These are phyloP conservation scores for Cucurbita moschata DNA, from an alignment of 306 rosid species.

Conservation along the genomic window DNA sequence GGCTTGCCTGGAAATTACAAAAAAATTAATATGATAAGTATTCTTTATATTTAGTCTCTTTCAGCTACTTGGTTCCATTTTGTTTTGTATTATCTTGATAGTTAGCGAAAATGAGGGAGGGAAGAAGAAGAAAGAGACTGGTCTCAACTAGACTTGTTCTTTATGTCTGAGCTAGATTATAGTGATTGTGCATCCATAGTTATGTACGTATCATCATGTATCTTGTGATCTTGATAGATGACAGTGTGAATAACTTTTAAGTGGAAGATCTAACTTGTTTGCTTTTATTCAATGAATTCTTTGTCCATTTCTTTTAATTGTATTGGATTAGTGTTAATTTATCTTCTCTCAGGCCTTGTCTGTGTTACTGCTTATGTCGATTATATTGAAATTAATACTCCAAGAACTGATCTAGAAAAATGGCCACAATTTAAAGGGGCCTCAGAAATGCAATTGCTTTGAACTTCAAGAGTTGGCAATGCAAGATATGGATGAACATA, in stretches of 20 bases:
- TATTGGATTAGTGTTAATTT: not conserved
- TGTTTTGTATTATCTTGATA: not conserved
- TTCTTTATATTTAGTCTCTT: slow-evolving; percentile 3
- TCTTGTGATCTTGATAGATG: not conserved
- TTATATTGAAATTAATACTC: not conserved
- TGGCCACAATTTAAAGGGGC: slow-evolving; percentile 1
- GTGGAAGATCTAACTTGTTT: not conserved
- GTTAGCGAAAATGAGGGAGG: not conserved
- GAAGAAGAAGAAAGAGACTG: not conserved
- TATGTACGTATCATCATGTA: not conserved
- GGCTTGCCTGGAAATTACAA: slow-evolving; percentile 3
- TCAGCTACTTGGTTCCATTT: not conserved
- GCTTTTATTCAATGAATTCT: not conserved
- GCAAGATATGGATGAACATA: not conserved
- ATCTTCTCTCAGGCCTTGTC: not conserved
- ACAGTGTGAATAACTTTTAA: not conserved
- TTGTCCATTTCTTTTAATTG: not conserved
- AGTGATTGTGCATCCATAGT: not conserved
- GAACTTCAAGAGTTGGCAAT: not conserved
- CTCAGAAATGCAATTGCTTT: not conserved
- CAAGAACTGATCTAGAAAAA: not conserved
- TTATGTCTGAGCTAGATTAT: not conserved
- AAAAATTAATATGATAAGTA: not conserved
- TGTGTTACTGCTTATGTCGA: not conserved
- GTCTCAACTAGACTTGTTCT: not conserved